Evolutionary conservation across 768 basidiomycete species (phyloP), one percentile per base, ranked within the genome.

Genomic region (Boletus patriciae): DNA sequence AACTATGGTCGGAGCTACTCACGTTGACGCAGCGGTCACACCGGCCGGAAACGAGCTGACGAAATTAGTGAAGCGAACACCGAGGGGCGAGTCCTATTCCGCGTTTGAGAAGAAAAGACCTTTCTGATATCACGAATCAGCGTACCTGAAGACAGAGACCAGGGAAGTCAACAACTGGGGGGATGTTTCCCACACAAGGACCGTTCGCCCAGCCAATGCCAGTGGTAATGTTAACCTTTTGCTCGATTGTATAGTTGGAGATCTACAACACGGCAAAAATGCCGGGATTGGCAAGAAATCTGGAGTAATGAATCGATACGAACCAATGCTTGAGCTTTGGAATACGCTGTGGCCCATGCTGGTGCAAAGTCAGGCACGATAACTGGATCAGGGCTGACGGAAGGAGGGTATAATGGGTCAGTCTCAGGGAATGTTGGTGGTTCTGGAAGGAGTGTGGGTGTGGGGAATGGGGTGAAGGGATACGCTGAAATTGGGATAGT

Each of bases 31-130:
- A 1, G 85, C 78, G 52, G 90, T 93, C 62, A 97, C 77, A 0
- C 84, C 90, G n/a, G 93, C 80, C 0, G 95, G 94, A 75, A 94
- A 95, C 0, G 83, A 83, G 4, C 87, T 88, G 7, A 84, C 84
- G 34, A 80, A 84, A 67, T 94, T 88, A 0, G 83, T 82, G 61
- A 79, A 76, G 45, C 94, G 87, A 19, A 95, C 84, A 4, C 93
- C 93, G 1, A 91, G 77, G 3, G 90, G 90, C 21, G 86, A 84
- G 60, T 89, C 86, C 79, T 85, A 52, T n/a, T 52, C 12, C 7
- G 38, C 64, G 46, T 33, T 43, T 46, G 13, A 51, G 36, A 45
- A 15, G 12, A 29, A 46, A 13, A 10, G 40, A 36, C 15, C 1
- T 8, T 29, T 8, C 2, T 10, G 19, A 48, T 2, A 33, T n/a